These are phyloP conservation scores for Scenedesmus sp. DNA, from an alignment of 163 green algal genomes.

Conservation along the genomic window DNA sequence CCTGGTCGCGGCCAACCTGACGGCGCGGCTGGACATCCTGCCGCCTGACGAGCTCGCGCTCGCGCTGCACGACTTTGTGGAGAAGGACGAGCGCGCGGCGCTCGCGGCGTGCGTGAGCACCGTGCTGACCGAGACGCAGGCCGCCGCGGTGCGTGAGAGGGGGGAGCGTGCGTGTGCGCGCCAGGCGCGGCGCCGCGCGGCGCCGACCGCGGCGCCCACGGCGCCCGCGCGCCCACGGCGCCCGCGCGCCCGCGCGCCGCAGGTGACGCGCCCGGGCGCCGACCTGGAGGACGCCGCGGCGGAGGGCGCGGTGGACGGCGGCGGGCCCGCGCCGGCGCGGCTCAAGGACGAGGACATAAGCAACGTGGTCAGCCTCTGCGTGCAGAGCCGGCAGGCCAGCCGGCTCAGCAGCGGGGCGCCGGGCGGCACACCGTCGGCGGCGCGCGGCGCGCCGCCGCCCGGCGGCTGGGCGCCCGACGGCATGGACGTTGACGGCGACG, in stretches of 20 bases:
- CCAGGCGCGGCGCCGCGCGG: too few relatives aligned
- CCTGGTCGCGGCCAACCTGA: constrained; percentile 67
- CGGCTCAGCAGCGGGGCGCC: neutral
- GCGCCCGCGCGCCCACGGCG: neutral
- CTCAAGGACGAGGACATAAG: constrained; percentile 36
- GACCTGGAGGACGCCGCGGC: neutral
- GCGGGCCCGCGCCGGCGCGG: neutral
- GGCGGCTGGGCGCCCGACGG: neutral
- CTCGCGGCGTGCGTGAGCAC: constrained; percentile 17
- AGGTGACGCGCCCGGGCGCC: neutral
- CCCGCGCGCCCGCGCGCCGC: neutral
- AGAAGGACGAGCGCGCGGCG: constrained; percentile 83
- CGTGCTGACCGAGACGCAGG: constrained; percentile 27
- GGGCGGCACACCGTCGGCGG: neutral
- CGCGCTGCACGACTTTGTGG: constrained; percentile 93
- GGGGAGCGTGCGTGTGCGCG: neutral
- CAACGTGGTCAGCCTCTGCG: constrained; percentile 11
- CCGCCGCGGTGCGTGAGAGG: constrained; percentile 19
- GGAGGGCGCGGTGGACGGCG: neutral
- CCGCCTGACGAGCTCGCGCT: constrained; percentile 69
- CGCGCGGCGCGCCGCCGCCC: neutral
- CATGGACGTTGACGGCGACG: neutral
- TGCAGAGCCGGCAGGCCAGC: constrained; percentile 15
- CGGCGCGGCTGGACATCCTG: constrained; percentile 56
- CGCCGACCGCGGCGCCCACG: neutral